Evolutionary conservation across 2,329 filamentous ascomycete species (phyloP).

Genomic region (Apiospora arundinis): DNA sequence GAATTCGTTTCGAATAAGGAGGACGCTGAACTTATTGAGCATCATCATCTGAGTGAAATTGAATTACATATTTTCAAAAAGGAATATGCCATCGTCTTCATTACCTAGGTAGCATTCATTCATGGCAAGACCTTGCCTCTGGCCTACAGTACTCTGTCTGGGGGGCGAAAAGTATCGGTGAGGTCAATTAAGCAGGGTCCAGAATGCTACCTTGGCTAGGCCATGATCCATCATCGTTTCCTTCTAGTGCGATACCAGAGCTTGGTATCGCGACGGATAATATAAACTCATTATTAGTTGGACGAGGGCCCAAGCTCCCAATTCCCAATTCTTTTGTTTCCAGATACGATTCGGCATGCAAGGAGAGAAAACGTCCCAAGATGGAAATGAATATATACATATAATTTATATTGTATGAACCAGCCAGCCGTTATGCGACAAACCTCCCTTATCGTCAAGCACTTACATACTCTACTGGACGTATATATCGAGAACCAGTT

Average conservation of each 20-base stretch:
- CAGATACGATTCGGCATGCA: not conserved
- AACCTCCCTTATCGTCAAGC: not conserved
- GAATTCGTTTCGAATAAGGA: not conserved
- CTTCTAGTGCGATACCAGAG: slow-evolving; percentile 15
- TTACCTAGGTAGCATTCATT: not conserved
- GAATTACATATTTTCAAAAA: not conserved
- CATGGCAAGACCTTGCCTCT: not conserved
- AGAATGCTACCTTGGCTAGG: not conserved
- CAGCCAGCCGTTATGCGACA: not conserved
- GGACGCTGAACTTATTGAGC: not conserved
- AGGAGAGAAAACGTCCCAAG: not conserved
- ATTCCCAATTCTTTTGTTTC: not conserved
- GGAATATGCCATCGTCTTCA: not conserved
- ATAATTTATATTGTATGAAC: too few relatives aligned
- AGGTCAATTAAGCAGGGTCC: slow-evolving; percentile 11
- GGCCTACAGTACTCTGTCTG: too few relatives aligned
- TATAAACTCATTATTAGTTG: slow-evolving; percentile 13
- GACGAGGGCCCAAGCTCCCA: not conserved
- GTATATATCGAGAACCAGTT: not conserved
- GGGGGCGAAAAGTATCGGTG: not conserved
- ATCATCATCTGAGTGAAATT: not conserved
- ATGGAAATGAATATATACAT: not conserved
- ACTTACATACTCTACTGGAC: not conserved
- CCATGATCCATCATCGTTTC: slow-evolving; percentile 1
- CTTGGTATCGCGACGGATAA: slow-evolving; percentile 15